These are phyloP conservation scores for Penicillium roqueforti DNA, from an alignment of 495 filamentous ascomycete genomes.

Conservation along the genomic window DNA sequence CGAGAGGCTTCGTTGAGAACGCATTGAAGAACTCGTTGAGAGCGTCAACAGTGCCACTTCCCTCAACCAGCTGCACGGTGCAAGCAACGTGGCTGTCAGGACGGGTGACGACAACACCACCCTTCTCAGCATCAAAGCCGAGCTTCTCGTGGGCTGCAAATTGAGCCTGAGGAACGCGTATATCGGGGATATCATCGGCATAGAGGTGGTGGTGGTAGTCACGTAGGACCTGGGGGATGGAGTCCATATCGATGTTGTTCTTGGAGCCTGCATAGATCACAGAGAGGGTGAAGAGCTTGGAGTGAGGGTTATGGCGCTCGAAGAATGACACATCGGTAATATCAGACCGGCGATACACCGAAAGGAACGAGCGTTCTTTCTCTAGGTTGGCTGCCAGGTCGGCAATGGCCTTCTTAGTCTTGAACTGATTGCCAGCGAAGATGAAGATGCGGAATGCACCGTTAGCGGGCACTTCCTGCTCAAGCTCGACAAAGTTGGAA, in stretches of 20 bases:
- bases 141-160: constrained; percentile 84
- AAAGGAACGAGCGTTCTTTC: constrained; percentile 65
- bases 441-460: constrained; percentile 83
- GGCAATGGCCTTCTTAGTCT: constrained; percentile 56
- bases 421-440: constrained; percentile 66
- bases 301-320: constrained; percentile 79
- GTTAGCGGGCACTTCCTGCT: constrained; percentile 84
- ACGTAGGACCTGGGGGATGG: constrained; percentile 62
- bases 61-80: constrained; percentile 67
- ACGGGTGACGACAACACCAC: constrained; percentile 74
- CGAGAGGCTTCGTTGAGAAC: constrained; percentile 50
- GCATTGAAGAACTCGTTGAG: constrained; percentile 77
- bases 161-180: constrained; percentile 59
- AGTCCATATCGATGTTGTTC: constrained; percentile 58
- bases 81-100: constrained; percentile 85
- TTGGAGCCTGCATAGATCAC: constrained; percentile 65
- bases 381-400: constrained; percentile 64
- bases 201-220: constrained; percentile 82
- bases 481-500: constrained; percentile 79
- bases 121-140: constrained; percentile 67
- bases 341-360: constrained; percentile 58
- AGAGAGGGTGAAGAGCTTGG: constrained; percentile 71
- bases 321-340: constrained; percentile 65
- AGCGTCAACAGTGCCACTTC: constrained; percentile 72
- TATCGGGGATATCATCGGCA: constrained; percentile 77